Base-by-base conservation (phyloP, 2,329 filamentous ascomycete species). In the Aspergillus uvarum region DNA sequence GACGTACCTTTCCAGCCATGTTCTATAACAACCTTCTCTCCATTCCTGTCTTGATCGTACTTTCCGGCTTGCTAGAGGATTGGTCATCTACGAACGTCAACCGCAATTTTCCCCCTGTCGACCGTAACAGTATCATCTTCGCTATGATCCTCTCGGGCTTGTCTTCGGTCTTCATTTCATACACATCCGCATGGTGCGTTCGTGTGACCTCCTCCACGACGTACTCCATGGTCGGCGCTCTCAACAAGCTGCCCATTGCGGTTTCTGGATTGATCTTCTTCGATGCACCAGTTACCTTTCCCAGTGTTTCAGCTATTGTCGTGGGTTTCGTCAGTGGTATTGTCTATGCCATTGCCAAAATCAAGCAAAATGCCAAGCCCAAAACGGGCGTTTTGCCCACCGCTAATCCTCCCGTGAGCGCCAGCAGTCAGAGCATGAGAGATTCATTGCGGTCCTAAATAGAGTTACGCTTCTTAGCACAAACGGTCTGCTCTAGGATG, bases 21-120 rank as follows among this genome's bases (percentile, higher is more conserved):
- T 98, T 95, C 82, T 99, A 99, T 84, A 99, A 99, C 86, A 98
- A 99, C 79, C 85, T 98, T 51, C 87, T 99, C 67, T 96, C 93
- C 59, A 96, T 99, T 65, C 95, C 95, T 29, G 89, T 98, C 70
- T 87, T 99, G 55, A 78, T 98, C 59, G 75, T 92, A 69, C 88
- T 88, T 75, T 96, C 94, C 35, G 81, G 97, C 56, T 70, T 96
- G 65, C 81, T 89, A 67, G 95, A 99, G 77, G 91, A 98, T 80
- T 99, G 95, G 95, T 96, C 93, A 6, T 81, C 85, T 54, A 83
- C 83, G 63, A 99, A 99, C 80, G 80, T 99, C 68, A 79, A 81
- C 67, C 87, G 84, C 77, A 98, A 98, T 83, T 99, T 99, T 81
- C 95, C 95, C 2, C 69, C 81, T n/a, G 89, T 89, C 65, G 82